Evolutionary conservation across 140 eudicot species (phyloP), one percentile per base, ranked within the genome.

Genomic region (Bidens hawaiensis): DNA sequence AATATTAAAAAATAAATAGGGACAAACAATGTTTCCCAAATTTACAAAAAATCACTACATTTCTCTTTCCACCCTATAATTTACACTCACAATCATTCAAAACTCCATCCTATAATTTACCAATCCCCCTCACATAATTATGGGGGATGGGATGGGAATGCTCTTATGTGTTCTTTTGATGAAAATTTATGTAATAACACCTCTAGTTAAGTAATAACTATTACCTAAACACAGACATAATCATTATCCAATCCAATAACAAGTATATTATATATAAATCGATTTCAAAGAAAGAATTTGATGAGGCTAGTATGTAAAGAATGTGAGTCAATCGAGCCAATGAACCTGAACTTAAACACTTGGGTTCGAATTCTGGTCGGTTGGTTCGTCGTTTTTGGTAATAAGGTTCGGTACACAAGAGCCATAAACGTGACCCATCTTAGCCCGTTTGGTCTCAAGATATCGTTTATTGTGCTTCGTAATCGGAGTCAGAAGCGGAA

Each of bases 381-480:
- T 47, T 12, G 82, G 34, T 27, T 52, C 53, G n/a, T 74, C 86
- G 30, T 64, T 80, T 34, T 42, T 58, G 47, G 67, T 27, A 41
- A 74, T 67, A 30, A 74, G 70, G 23, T 67, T 67, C 11, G 75
- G 71, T 24, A 24, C 54, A 69, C 96, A 82, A 21, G 61, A 51
- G 26, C 82, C 88, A 69, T 87, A 91, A 10, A 87, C 76, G 16
- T 91, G 96, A 28, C 96, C 96, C 98, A 91, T 87, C 65, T 90
- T 90, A n/a, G 94, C 81, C 0, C 94, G 87, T 65, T 90, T 90
- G 2, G 97, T 90, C 70, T 87, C 95, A 0, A 90, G 72, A 58
- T 87, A 87, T 74, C 88, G 76, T 71, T 79, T 73, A 77, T 87
- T 90, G 42, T 87, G 86, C 69, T 73, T 84, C 1, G 96, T 87